Conservation (phyloP, 352 stramenopile species). For the Phytophthora syringae region DNA sequence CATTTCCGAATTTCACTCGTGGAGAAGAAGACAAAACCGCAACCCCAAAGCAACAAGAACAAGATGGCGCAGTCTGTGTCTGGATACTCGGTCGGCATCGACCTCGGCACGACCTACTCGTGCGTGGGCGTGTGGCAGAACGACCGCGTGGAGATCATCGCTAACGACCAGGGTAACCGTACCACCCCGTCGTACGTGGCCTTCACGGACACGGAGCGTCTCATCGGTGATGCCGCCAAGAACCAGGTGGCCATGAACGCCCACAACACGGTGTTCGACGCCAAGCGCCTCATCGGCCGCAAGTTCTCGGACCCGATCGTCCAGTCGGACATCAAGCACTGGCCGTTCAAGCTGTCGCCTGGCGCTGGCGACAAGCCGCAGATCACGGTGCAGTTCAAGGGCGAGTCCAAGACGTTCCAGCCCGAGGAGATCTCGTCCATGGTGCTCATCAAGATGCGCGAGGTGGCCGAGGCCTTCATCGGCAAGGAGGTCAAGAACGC, state of each 20-base stretch:
- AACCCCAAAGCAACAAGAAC: slow-evolving; percentile 17
- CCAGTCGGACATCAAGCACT: slow-evolving; percentile 80
- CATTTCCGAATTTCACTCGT: slow-evolving; percentile 36
- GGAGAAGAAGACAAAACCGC: slow-evolving; percentile 25
- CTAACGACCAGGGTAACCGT: slow-evolving; percentile 96
- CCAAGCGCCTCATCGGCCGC: slow-evolving; percentile 96
- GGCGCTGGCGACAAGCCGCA: slow-evolving; percentile 68
- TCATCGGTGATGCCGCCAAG: slow-evolving; percentile 97
- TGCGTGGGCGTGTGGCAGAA: slow-evolving; percentile 98
- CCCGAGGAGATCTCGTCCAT: slow-evolving; percentile 88
- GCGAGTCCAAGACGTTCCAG: slow-evolving; percentile 69
- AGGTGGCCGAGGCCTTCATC: slow-evolving; percentile 70
- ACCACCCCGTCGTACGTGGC: slow-evolving; percentile 96
- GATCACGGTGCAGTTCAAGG: slow-evolving; percentile 80
- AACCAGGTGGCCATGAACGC: slow-evolving; percentile 94
- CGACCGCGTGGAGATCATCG: slow-evolving; percentile 96
- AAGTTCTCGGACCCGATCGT: slow-evolving; percentile 93
- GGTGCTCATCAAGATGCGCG: slow-evolving; percentile 81
- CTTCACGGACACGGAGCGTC: slow-evolving; percentile 94
- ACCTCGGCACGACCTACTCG: slow-evolving; percentile 97
- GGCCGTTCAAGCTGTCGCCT: slow-evolving; percentile 71
- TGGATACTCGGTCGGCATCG: slow-evolving; percentile 92
- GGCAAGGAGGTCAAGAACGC: slow-evolving; percentile 74
- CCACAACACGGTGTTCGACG: slow-evolving; percentile 96
- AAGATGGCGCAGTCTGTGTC: slow-evolving; percentile 33